These are phyloP conservation scores for Neofusicoccum ribis DNA, from an alignment of 2,329 filamentous ascomycete genomes.

Conservation along the genomic window DNA sequence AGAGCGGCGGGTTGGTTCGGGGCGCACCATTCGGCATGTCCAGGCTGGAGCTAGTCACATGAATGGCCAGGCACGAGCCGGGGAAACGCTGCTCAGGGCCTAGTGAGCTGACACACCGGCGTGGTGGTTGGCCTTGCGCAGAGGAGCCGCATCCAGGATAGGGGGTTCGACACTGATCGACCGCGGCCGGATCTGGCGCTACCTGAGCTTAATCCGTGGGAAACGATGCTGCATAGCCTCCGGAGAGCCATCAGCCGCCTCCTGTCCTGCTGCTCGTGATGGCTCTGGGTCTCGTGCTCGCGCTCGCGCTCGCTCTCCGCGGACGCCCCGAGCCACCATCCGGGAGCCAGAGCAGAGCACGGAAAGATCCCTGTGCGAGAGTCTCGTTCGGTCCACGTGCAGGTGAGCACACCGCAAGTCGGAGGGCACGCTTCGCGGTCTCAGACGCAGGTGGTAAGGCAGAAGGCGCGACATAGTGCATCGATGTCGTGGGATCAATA, in stretches of 20 bases:
- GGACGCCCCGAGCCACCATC: not conserved
- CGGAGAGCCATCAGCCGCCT: too few species aligned
- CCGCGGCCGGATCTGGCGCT: not conserved
- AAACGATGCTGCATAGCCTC: not conserved
- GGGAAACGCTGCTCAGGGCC: not conserved
- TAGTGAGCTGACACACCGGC: not conserved
- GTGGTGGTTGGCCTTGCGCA: not conserved
- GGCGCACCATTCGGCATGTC: not conserved
- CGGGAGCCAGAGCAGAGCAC: too few species aligned
- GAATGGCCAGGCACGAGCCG: not conserved
- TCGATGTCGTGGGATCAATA: constrained; percentile 8
- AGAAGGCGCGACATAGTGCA: constrained; percentile 1
- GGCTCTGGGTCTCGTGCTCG: not conserved
- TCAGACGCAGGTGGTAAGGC: not conserved
- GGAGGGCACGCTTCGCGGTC: not conserved
- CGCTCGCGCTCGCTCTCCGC: not conserved
- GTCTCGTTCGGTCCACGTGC: not conserved
- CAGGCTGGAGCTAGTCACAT: not conserved
- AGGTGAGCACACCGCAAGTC: constrained; percentile 9
- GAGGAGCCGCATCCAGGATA: constrained; percentile 12
- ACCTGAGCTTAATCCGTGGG: not conserved
- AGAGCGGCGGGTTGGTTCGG: not conserved
- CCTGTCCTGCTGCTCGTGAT: not conserved
- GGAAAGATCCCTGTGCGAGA: not conserved
- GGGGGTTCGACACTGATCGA: not conserved